phyloP scores from a whole-genome alignment of 257 asterid genomes.

The Solanum peruvianum region DNA sequence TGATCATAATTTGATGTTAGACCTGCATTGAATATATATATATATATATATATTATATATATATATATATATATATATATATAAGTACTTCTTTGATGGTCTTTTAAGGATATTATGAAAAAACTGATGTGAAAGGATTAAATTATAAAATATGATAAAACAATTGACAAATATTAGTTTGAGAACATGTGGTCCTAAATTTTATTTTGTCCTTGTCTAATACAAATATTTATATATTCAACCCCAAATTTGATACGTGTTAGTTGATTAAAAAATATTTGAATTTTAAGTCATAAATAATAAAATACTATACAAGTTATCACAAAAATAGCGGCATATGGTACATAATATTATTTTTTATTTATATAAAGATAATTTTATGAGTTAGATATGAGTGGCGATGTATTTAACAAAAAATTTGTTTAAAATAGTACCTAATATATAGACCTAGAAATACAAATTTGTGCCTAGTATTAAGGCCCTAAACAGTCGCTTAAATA shows the following conservation, averaged over 20 bases:
- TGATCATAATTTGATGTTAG: not conserved
- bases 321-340: fast-evolving
- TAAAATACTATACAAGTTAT: not conserved
- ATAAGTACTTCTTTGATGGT: not conserved
- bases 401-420: not conserved
- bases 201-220: not conserved
- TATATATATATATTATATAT: no score
- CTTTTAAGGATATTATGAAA: not conserved
- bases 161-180: not conserved
- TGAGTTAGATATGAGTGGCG: not conserved
- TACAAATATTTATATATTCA: not conserved
- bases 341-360: no score
- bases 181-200: not conserved
- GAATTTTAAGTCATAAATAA: not conserved
- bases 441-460: not conserved
- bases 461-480: not conserved
- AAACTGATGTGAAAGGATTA: not conserved
- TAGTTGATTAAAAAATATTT: not conserved
- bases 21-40: not conserved
- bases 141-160: not conserved
- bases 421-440: not conserved
- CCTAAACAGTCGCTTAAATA: not conserved
- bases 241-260: not conserved
- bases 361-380: no score
- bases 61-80: no score